Percentiles rank a stretch among this genome's conserved stretches.
phyloP scores from a whole-genome alignment of 2,329 filamentous ascomycete genomes.

The Colletotrichum zoysiae region DNA sequence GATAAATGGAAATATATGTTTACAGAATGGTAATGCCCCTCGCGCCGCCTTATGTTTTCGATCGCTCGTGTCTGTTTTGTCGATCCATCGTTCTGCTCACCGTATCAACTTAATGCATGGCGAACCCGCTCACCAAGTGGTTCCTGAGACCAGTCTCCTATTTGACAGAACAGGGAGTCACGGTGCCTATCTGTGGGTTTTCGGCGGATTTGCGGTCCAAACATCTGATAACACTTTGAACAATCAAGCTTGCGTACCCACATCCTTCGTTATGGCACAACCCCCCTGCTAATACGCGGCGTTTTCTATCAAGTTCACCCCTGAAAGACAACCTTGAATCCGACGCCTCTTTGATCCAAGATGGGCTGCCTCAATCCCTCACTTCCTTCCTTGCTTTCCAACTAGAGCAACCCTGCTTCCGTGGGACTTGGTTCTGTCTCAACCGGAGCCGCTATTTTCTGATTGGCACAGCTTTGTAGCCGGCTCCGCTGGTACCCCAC shows the following conservation, averaged over 20 bases:
- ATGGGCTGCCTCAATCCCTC: not conserved
- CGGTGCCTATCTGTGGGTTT: constrained; percentile 4
- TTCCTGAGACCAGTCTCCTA: not conserved
- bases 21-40: not conserved
- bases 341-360: not conserved
- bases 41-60: not conserved
- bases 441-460: not conserved
- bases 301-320: not conserved
- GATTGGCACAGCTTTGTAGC: not conserved
- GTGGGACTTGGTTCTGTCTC: not conserved
- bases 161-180: constrained; percentile 9
- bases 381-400: not conserved
- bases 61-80: not conserved
- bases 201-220: not conserved
- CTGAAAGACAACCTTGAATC: not conserved
- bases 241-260: not conserved
- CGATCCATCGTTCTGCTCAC: constrained; percentile 5
- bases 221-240: constrained; percentile 7
- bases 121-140: constrained; percentile 16
- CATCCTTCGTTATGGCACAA: not conserved
- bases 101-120: constrained; percentile 19
- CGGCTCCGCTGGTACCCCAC: not conserved
- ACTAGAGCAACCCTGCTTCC: not conserved
- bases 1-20: not conserved
- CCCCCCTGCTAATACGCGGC: not conserved